These are phyloP conservation scores for Parachaetomium inaequale DNA, from an alignment of 495 filamentous ascomycete genomes.

Conservation along the genomic window DNA sequence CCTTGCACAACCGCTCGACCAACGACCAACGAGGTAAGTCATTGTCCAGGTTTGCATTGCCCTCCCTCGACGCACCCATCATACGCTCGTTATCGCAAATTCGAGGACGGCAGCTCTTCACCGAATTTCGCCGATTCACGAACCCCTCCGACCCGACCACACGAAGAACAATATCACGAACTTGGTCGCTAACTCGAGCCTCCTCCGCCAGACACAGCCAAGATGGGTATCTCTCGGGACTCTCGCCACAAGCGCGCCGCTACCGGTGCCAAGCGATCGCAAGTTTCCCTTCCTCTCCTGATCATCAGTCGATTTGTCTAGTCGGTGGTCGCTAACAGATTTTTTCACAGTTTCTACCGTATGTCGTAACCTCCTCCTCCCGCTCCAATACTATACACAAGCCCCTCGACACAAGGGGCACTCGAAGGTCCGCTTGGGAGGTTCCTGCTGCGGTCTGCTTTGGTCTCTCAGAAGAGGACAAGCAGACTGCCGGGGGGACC, in stretches of 20 bases:
- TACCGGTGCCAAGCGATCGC: conserved; percentile 90
- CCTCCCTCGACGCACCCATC: not conserved
- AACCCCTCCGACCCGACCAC: conserved; percentile 5
- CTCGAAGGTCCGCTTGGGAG: conserved; percentile 55
- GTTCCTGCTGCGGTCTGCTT: conserved; percentile 13
- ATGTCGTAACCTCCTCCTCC: conserved; percentile 27
- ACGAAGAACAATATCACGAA: conserved; percentile 13
- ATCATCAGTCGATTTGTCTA: not conserved
- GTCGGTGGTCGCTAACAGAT: conserved; percentile 23
- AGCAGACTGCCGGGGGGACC: conserved; percentile 18
- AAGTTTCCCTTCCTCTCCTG: conserved; percentile 21
- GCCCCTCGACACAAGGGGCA: conserved; percentile 22
- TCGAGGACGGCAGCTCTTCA: not conserved
- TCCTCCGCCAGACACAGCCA: conserved; percentile 40
- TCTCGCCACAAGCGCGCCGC: conserved; percentile 98
- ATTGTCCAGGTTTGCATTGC: conserved; percentile 5
- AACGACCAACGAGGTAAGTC: conserved; percentile 29
- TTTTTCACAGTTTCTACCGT: conserved; percentile 35
- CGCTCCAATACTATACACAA: conserved; percentile 18
- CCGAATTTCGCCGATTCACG: conserved; percentile 1
- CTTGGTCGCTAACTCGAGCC: conserved; percentile 14
- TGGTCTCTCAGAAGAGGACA: conserved; percentile 4
- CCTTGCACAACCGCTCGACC: conserved; percentile 23
- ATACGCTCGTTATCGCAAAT: conserved; percentile 1
- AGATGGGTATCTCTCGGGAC: conserved; percentile 99